Conservation (phyloP, 352 stramenopile species). For the Globisporangium irregulare region DNA sequence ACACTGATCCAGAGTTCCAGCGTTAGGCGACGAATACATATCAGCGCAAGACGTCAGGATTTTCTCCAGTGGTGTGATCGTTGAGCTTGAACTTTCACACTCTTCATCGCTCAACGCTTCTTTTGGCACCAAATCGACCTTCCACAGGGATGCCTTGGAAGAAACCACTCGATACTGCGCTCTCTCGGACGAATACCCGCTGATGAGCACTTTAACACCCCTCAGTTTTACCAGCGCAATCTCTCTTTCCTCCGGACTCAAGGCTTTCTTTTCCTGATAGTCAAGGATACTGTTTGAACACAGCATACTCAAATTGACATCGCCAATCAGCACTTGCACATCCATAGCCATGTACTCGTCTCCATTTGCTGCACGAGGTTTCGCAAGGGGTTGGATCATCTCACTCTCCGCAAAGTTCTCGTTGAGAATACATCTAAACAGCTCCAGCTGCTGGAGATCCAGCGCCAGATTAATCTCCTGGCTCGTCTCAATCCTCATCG, state of each 20-base stretch:
- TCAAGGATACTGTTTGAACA: constrained; percentile 13
- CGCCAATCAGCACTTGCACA: constrained; percentile 42
- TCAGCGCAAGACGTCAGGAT: constrained; percentile 33
- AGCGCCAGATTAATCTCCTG: constrained; percentile 35
- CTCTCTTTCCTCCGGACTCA: constrained; percentile 22
- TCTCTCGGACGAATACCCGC: constrained; percentile 47
- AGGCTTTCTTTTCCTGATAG: constrained; percentile 15
- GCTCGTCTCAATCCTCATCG: constrained; percentile 6
- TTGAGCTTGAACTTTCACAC: neutral
- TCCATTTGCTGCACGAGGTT: constrained; percentile 10
- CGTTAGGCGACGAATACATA: constrained; percentile 24
- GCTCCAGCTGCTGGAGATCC: constrained; percentile 61
- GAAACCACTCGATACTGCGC: constrained; percentile 46
- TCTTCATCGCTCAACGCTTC: neutral
- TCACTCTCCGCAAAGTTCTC: constrained; percentile 52
- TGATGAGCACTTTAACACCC: constrained; percentile 31
- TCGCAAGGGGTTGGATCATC: constrained; percentile 1
- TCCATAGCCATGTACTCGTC: constrained; percentile 48
- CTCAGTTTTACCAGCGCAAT: constrained; percentile 47
- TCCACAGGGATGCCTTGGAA: constrained; percentile 42
- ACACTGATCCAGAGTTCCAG: constrained; percentile 6
- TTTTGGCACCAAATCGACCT: constrained; percentile 32
- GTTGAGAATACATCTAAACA: constrained; percentile 54
- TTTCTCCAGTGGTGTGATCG: constrained; percentile 7
- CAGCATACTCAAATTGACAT: constrained; percentile 38